These are phyloP conservation scores for Ophiostoma fasciatum DNA, from an alignment of 2,329 filamentous ascomycete genomes.

Conservation along the genomic window DNA sequence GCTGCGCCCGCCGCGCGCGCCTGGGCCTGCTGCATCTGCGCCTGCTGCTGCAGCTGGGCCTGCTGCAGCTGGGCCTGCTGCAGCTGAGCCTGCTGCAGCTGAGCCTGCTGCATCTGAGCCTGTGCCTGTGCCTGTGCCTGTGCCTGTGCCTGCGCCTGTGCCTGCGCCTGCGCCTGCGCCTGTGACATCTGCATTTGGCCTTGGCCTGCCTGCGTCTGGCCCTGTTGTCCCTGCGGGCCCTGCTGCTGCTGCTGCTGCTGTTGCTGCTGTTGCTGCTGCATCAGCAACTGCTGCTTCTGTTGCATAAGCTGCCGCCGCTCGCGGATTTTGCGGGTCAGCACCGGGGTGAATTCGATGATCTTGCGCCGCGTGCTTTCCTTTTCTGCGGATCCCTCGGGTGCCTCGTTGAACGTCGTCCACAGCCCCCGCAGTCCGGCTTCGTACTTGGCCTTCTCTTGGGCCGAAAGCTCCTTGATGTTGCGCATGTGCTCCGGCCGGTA, in stretches of 20 bases:
- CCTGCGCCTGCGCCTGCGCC: slow-evolving; percentile 5
- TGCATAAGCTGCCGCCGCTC: slow-evolving; percentile 7
- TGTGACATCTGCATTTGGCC: background rate
- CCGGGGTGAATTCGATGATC: slow-evolving; percentile 45
- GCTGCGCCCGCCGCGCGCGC: background rate
- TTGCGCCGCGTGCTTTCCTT: slow-evolving; percentile 39
- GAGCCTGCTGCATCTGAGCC: slow-evolving; percentile 8
- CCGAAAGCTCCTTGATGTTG: slow-evolving; percentile 31
- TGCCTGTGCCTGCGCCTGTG: slow-evolving; percentile 1
- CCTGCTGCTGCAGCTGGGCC: slow-evolving; percentile 1
- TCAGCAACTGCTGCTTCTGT: slow-evolving; percentile 1
- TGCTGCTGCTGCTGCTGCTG: slow-evolving; percentile 6
- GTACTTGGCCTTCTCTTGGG: slow-evolving; percentile 43
- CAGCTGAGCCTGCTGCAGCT: no score
- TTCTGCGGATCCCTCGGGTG: slow-evolving; percentile 30
- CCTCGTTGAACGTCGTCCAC: slow-evolving; percentile 37
- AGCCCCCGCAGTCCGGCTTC: slow-evolving; percentile 38
- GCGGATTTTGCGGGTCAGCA: slow-evolving; percentile 23
- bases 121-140: slow-evolving; percentile 5
- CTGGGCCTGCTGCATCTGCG: slow-evolving; percentile 5
- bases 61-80: background rate
- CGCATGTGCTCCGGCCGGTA: slow-evolving; percentile 39
- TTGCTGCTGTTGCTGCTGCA: slow-evolving; percentile 1
- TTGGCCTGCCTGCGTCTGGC: background rate
- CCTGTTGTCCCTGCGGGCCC: slow-evolving; percentile 4